Conservation (phyloP, 169 alveolate genomes). For the Neospora caninum region DNA sequence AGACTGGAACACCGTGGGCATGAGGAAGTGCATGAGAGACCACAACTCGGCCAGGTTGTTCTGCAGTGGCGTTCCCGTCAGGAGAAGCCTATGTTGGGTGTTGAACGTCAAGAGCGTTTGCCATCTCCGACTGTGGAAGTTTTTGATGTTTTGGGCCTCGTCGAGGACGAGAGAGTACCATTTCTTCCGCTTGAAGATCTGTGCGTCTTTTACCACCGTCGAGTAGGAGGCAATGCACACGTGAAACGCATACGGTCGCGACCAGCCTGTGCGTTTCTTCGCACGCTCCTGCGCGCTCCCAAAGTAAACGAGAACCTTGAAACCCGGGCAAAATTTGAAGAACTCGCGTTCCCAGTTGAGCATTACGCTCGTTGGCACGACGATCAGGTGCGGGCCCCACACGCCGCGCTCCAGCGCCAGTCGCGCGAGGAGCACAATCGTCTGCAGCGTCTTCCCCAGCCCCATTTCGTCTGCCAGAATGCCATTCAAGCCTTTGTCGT, state of each 20-base stretch:
- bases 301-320: conserved; percentile 94
- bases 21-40: conserved; percentile 98
- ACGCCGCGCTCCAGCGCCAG: conserved; percentile 94
- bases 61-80: conserved; percentile 99
- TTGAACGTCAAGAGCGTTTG: conserved; percentile 96
- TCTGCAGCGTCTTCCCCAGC: conserved; percentile 98
- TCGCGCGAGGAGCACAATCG: conserved; percentile 97
- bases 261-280: conserved; percentile 75
- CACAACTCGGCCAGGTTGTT: conserved; percentile 98
- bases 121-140: conserved; percentile 98
- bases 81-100: conserved; percentile 94
- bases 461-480: conserved; percentile 99
- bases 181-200: conserved; percentile 92
- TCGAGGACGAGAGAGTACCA: conserved; percentile 98
- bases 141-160: conserved; percentile 99
- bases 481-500: conserved; percentile 95
- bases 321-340: conserved; percentile 98
- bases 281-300: conserved; percentile 91
- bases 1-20: conserved; percentile 94
- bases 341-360: conserved; percentile 99
- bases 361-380: conserved; percentile 98
- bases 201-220: conserved; percentile 94
- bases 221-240: conserved; percentile 97
- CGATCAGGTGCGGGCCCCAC: conserved; percentile 99
- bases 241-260: conserved; percentile 88